Conservation (phyloP, 495 filamentous ascomycete genomes). For the Trichoderma reesei region DNA sequence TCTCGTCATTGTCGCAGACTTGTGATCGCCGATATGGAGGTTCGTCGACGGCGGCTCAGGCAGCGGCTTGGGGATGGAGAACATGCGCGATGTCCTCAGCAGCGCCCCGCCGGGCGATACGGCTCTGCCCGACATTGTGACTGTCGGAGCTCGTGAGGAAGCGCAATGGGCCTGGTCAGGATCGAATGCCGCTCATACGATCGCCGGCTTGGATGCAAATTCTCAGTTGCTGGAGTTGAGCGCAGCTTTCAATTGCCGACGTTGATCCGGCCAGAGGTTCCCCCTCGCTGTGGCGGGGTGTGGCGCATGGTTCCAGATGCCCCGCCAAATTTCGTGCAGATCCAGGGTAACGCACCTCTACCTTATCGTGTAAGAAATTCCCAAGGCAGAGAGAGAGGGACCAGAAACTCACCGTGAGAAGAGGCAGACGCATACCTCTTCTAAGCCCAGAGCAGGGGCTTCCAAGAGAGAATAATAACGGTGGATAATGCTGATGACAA, state of each 20-base stretch:
- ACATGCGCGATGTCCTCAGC: conserved; percentile 49
- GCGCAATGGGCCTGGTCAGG: conserved; percentile 15
- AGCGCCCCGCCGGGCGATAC: conserved; percentile 52
- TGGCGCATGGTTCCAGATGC: conserved; percentile 2
- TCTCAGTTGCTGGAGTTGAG: not conserved
- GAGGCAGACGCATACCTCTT: not conserved
- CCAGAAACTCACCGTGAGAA: not conserved
- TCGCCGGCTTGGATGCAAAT: conserved; percentile 4
- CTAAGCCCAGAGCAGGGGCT: not conserved
- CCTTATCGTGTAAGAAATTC: not conserved
- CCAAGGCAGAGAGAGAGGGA: not conserved
- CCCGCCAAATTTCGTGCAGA: not conserved
- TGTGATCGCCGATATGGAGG: conserved; percentile 36
- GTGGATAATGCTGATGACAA: conserved; percentile 22
- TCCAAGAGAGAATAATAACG: not conserved
- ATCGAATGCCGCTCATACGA: conserved; percentile 3
- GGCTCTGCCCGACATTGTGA: conserved; percentile 23
- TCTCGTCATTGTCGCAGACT: conserved; percentile 50
- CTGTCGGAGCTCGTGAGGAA: conserved; percentile 13
- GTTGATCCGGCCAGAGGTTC: conserved; percentile 2
- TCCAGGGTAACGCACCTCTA: not conserved
- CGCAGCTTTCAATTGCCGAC: not conserved
- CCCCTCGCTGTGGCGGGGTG: conserved; percentile 6
- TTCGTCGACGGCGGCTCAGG: conserved; percentile 32
- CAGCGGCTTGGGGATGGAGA: conserved; percentile 45